phyloP scores from a whole-genome alignment of 768 basidiomycete genomes.

The Pulveroboletus sp. region DNA sequence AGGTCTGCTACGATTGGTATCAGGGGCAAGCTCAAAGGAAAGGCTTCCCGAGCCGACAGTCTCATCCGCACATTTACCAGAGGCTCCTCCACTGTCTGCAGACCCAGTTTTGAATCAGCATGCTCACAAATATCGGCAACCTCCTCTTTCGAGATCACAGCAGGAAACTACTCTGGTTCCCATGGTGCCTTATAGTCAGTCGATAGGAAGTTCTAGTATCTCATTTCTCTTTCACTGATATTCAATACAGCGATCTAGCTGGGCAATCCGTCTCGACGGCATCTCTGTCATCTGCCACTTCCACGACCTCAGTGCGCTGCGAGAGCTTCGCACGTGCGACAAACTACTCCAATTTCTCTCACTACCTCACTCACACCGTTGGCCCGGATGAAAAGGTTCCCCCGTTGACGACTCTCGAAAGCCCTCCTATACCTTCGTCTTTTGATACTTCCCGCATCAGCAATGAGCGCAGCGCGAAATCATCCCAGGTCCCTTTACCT shows the following conservation, averaged over 20 bases:
- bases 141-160: conserved; percentile 55
- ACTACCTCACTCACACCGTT: conserved; percentile 6
- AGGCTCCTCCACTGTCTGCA: conserved; percentile 37
- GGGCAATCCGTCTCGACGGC: conserved; percentile 58
- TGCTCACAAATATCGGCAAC: conserved; percentile 49
- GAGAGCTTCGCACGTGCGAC: conserved; percentile 38
- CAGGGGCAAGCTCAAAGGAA: conserved; percentile 28
- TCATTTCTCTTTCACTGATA: conserved; percentile 1
- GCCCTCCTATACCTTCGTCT: neutral
- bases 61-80: conserved; percentile 45
- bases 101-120: conserved; percentile 64
- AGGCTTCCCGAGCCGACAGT: conserved; percentile 30
- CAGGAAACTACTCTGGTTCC: conserved; percentile 46
- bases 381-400: conserved; percentile 7
- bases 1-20: conserved; percentile 28
- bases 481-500: conserved; percentile 25
- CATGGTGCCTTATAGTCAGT: conserved; percentile 60
- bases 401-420: conserved; percentile 1
- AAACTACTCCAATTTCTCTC: conserved; percentile 6
- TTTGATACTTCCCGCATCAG: conserved; percentile 9
- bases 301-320: conserved; percentile 24
- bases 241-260: conserved; percentile 45
- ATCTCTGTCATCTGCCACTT: conserved; percentile 37
- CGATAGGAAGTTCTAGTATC: neutral
- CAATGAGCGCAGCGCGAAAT: conserved; percentile 10